Conservation (phyloP, 768 basidiomycete species). For the Collybia sp. region DNA sequence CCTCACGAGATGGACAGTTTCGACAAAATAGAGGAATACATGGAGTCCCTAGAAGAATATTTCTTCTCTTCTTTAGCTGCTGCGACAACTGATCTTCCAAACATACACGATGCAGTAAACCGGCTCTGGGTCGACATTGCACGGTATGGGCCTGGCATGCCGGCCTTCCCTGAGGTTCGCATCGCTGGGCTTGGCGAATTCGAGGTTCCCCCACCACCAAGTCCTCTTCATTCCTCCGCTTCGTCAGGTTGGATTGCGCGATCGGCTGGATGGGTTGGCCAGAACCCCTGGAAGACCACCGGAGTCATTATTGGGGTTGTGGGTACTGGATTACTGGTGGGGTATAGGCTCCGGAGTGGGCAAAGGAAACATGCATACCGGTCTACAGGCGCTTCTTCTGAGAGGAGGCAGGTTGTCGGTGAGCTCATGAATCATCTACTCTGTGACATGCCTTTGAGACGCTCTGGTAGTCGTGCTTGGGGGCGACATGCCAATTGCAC, state of each 20-base stretch:
- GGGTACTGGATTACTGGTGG: slow-evolving; percentile 57
- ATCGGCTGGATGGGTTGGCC: slow-evolving; percentile 45
- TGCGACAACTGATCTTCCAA: slow-evolving; percentile 57
- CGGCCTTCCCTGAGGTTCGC: slow-evolving; percentile 43
- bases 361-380: slow-evolving; percentile 32
- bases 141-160: slow-evolving; percentile 72
- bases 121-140: slow-evolving; percentile 76
- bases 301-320: slow-evolving; percentile 52
- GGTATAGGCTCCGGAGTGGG: slow-evolving; percentile 39
- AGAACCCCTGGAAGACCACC: slow-evolving; percentile 59
- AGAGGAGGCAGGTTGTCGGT: slow-evolving; percentile 71
- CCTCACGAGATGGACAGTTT: slow-evolving; percentile 31
- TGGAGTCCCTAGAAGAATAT: slow-evolving; percentile 60
- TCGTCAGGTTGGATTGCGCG: slow-evolving; percentile 40
- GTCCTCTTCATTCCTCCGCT: slow-evolving; percentile 55
- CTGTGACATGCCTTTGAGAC: neutral
- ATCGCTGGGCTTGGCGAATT: slow-evolving; percentile 68
- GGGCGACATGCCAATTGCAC: slow-evolving; percentile 67
- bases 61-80: slow-evolving; percentile 51
- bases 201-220: slow-evolving; percentile 57
- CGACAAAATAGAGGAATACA: slow-evolving; percentile 69
- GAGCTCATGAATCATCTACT: slow-evolving; percentile 16
- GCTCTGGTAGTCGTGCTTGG: slow-evolving; percentile 65
- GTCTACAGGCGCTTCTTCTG: slow-evolving; percentile 39
- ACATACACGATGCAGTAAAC: slow-evolving; percentile 59